Evolutionary conservation across 2,329 filamentous ascomycete genomes (phyloP).

Genomic region (Colletotrichum sp.): DNA sequence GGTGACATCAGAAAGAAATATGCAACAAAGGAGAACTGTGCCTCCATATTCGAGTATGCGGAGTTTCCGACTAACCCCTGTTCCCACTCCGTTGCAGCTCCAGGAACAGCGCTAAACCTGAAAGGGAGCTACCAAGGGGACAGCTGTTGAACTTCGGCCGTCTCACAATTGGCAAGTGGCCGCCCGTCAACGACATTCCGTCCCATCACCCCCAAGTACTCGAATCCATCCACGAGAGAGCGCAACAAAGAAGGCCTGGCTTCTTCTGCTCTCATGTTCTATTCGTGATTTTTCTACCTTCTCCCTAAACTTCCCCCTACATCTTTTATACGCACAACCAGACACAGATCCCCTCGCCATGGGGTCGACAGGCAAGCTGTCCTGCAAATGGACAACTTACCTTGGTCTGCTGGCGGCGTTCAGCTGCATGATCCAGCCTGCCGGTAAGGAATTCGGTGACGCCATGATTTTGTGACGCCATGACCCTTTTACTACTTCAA

Average conservation of each 20-base stretch:
- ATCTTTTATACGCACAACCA: neutral
- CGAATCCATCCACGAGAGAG: constrained; percentile 1
- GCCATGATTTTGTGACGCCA: constrained; percentile 6
- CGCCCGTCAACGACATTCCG: neutral
- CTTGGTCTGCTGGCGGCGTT: constrained; percentile 65
- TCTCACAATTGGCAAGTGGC: constrained; percentile 7
- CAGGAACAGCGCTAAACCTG: constrained; percentile 15
- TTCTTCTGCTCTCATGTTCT: constrained; percentile 1
- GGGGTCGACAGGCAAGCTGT: constrained; percentile 55
- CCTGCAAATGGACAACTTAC: constrained; percentile 68
- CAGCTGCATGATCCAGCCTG: constrained; percentile 65
- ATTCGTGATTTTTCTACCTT: neutral
- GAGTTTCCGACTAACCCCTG: neutral
- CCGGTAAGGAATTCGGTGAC: constrained; percentile 54
- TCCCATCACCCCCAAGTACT: neutral
- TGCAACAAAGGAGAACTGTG: neutral
- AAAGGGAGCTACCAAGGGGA: constrained; percentile 27
- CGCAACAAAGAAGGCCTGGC: constrained; percentile 4
- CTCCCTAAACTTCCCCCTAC: neutral
- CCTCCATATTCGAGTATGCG: neutral
- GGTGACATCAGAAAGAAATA: neutral
- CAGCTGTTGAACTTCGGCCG: constrained; percentile 27
- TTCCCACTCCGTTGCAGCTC: neutral
- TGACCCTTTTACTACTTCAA: neutral
- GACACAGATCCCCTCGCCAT: constrained; percentile 41